These are phyloP conservation scores for Mycena haematopus DNA, from an alignment of 768 basidiomycete species.

Conservation along the genomic window DNA sequence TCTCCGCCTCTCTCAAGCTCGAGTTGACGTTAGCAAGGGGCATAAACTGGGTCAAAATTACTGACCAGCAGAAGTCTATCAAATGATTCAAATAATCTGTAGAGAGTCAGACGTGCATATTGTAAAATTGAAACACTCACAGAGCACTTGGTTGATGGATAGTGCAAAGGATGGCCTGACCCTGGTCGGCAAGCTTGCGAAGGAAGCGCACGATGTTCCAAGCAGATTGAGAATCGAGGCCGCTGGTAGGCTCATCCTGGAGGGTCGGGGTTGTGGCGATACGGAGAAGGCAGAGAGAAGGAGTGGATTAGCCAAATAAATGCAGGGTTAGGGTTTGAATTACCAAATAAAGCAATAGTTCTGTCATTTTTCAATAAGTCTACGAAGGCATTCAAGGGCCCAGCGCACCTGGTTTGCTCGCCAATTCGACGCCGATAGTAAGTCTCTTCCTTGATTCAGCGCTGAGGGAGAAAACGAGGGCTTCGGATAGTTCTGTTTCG, in stretches of 20 bases:
- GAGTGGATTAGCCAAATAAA: background rate
- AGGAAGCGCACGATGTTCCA: slow-evolving; percentile 86
- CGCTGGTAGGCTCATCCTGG: slow-evolving; percentile 58
- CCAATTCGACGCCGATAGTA: slow-evolving; percentile 91
- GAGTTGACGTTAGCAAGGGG: background rate
- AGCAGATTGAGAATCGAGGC: slow-evolving; percentile 64
- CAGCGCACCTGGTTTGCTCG: slow-evolving; percentile 67
- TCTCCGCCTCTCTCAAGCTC: slow-evolving; percentile 77
- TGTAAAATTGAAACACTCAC: background rate
- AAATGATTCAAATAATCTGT: slow-evolving; percentile 79
- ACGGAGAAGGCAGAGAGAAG: no score
- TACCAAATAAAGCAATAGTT: slow-evolving; percentile 57
- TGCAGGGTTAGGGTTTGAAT: background rate
- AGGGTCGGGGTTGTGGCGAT: no score
- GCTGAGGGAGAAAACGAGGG: slow-evolving; percentile 73
- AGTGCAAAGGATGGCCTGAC: slow-evolving; percentile 90
- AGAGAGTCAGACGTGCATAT: background rate
- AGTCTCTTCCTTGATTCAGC: slow-evolving; percentile 82
- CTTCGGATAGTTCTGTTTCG: slow-evolving; percentile 73
- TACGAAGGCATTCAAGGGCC: no score
- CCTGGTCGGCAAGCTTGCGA: slow-evolving; percentile 78
- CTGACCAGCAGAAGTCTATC: slow-evolving; percentile 63
- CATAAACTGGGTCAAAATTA: background rate
- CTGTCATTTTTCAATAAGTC: slow-evolving; percentile 28
- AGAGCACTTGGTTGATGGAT: slow-evolving; percentile 90